Evolutionary conservation across 1,284 basidiomycete species (phyloP).

Genomic region (Dichomitus squalens): DNA sequence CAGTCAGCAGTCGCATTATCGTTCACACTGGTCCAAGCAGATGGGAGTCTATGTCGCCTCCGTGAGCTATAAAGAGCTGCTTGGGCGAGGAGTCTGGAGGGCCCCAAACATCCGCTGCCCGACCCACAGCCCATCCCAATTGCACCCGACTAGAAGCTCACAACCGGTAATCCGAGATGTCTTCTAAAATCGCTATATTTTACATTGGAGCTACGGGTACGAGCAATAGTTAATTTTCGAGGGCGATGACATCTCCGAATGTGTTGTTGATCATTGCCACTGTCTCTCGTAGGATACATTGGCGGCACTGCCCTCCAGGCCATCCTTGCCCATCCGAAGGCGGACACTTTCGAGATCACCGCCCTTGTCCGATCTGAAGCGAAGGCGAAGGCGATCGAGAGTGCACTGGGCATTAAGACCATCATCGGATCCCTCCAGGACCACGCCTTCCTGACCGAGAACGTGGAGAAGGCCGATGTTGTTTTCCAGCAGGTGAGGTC

Average conservation of each 20-base stretch:
- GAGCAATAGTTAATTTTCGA: no score
- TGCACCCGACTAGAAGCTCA: no score
- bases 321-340: constrained; percentile 16
- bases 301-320: constrained; percentile 22
- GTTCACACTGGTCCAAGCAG: no score
- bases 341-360: constrained; percentile 19
- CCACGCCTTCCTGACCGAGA: constrained; percentile 18
- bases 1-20: no score
- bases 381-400: constrained; percentile 27
- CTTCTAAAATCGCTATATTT: background rate
- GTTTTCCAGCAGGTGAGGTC: constrained; percentile 22
- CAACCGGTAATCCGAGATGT: no score
- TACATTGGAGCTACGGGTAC: background rate
- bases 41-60: no score
- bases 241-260: background rate
- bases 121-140: no score
- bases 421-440: constrained; percentile 26
- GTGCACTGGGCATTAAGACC: constrained; percentile 24
- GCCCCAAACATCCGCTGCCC: no score
- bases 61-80: no score
- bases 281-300: constrained; percentile 21
- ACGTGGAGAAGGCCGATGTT: constrained; percentile 24
- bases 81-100: no score
- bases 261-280: background rate
- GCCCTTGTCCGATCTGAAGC: constrained; percentile 19